These are phyloP conservation scores for Lactarius evosmus DNA, from an alignment of 768 basidiomycete species.

Conservation along the genomic window DNA sequence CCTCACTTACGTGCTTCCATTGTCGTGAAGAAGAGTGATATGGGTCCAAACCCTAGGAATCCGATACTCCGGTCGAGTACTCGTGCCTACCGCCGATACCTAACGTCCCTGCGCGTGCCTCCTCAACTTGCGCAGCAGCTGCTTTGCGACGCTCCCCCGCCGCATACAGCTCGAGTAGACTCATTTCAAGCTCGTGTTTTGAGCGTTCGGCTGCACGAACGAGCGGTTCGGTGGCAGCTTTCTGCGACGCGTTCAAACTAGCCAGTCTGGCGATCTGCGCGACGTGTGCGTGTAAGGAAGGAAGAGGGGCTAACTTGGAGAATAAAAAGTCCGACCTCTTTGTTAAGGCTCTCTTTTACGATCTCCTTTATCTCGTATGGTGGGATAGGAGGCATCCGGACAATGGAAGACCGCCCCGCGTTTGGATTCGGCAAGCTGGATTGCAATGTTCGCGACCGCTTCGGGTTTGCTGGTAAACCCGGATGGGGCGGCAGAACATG, in stretches of 20 bases:
- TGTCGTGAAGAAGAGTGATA: neutral
- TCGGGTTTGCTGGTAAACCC: constrained; percentile 6
- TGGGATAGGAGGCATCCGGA: constrained; percentile 20
- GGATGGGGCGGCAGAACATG: constrained; percentile 3
- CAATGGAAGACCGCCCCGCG: constrained; percentile 12
- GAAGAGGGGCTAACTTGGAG: neutral
- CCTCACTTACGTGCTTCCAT: neutral
- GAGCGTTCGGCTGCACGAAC: constrained; percentile 36
- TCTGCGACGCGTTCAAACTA: constrained; percentile 23
- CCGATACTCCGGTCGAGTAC: constrained; percentile 4
- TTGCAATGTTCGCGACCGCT: constrained; percentile 15
- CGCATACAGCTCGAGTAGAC: constrained; percentile 55
- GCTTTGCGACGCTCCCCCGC: constrained; percentile 57
- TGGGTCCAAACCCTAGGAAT: constrained; percentile 7
- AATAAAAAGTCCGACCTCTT: constrained; percentile 13
- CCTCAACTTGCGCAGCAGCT: constrained; percentile 57
- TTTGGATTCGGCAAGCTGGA: neutral
- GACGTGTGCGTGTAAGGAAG: neutral
- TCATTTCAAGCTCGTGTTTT: constrained; percentile 58
- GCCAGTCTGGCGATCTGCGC: constrained; percentile 20
- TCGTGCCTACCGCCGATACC: constrained; percentile 35
- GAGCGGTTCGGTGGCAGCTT: constrained; percentile 13
- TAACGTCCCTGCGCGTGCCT: constrained; percentile 56
- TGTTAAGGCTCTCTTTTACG: constrained; percentile 21
- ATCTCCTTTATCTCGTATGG: constrained; percentile 16